Percentiles rank a stretch among this genome's conserved stretches.
Conservation (phyloP, 2,329 filamentous ascomycete genomes). For the Penicillium sp. region DNA sequence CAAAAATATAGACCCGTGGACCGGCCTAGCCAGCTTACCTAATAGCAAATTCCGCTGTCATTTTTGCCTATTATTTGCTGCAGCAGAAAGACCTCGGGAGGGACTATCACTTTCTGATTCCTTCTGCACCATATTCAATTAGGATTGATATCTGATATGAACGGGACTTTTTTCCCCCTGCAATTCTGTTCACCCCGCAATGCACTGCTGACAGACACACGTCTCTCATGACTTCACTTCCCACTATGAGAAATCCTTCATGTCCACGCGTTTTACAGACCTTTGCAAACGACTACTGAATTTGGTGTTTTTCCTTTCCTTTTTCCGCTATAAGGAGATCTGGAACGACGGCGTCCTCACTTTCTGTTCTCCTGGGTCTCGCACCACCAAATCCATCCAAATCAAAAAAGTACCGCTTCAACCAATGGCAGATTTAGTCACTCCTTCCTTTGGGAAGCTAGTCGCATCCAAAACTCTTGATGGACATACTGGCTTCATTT, state of each 20-base stretch:
- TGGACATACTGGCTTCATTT: conserved; percentile 8
- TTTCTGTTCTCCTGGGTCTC: background rate
- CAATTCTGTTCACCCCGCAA: background rate
- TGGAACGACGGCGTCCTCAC: background rate
- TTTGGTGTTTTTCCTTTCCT: background rate
- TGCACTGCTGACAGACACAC: conserved; percentile 3
- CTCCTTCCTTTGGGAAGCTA: background rate
- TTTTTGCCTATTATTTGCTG: conserved; percentile 7
- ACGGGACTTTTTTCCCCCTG: conserved; percentile 2
- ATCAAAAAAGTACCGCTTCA: background rate
- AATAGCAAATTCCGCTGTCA: background rate
- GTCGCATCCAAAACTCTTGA: conserved; percentile 2
- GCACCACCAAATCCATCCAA: background rate
- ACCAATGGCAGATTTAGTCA: background rate
- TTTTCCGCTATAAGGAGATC: background rate
- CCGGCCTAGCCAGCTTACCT: conserved; percentile 5
- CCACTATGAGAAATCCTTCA: conserved; percentile 7
- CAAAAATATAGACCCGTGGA: background rate
- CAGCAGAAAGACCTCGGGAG: background rate
- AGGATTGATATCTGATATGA: background rate
- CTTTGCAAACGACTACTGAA: background rate
- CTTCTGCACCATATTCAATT: background rate
- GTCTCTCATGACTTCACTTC: conserved; percentile 1
- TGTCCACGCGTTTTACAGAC: background rate
- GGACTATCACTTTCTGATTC: background rate